Evolutionary conservation across 140 eudicot species (phyloP).

Genomic region (Oenanthe javanica): DNA sequence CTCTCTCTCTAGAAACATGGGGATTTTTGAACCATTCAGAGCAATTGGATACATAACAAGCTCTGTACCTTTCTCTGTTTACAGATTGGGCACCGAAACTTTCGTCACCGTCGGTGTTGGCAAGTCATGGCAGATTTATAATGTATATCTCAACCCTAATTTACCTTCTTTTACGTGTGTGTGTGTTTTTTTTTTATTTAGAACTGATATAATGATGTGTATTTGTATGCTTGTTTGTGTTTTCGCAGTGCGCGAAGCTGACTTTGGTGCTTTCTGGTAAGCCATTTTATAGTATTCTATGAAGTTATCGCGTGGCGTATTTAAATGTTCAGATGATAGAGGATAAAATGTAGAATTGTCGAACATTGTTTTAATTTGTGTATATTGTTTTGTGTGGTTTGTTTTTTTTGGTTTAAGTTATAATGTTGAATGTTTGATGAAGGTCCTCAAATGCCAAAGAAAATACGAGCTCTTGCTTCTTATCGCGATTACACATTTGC

Average conservation of each 20-base stretch:
- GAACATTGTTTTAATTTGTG: not conserved
- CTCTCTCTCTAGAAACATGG: conserved; percentile 35
- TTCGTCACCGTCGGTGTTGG: conserved; percentile 97
- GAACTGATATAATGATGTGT: not conserved
- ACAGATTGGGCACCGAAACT: conserved; percentile 83
- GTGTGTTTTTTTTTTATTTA: not conserved
- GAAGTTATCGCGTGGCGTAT: too few relatives aligned
- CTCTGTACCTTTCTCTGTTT: conserved; percentile 68
- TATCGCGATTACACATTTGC: conserved; percentile 96
- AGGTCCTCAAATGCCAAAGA: conserved; percentile 95
- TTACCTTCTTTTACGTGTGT: not conserved
- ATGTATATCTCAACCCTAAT: conserved; percentile 24
- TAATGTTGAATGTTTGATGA: conserved; percentile 11
- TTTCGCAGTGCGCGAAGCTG: conserved; percentile 91
- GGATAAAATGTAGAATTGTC: too few relatives aligned
- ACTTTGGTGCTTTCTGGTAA: conserved; percentile 85
- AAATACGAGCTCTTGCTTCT: conserved; percentile 89
- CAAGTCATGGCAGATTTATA: conserved; percentile 90
- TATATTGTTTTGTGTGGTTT: not conserved
- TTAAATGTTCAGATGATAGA: too few relatives aligned
- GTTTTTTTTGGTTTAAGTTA: not conserved
- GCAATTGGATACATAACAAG: conserved; percentile 88
- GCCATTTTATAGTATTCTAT: conserved; percentile 6
- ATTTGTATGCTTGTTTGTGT: not conserved
- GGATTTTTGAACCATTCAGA: conserved; percentile 85